Percentiles rank a stretch among this genome's conserved stretches.
phyloP scores from a whole-genome alignment of 768 basidiomycete species.

The Boletus eberwhitei region DNA sequence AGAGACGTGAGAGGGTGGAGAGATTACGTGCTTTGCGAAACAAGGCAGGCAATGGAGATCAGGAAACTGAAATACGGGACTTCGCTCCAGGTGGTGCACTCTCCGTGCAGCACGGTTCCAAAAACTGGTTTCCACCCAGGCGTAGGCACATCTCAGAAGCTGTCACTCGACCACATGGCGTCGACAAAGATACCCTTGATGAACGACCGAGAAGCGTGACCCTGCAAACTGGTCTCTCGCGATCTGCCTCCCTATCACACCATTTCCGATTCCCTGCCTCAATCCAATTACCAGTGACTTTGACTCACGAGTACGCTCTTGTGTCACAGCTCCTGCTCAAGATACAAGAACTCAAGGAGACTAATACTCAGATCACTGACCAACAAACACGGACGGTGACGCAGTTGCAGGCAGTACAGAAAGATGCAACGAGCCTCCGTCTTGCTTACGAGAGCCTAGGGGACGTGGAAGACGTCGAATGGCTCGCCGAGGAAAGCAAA shows the following conservation, averaged over 20 bases:
- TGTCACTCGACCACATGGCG: constrained; percentile 5
- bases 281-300: constrained; percentile 13
- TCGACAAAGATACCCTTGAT: constrained; percentile 9
- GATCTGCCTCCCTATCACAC: constrained; percentile 25
- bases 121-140: constrained; percentile 17
- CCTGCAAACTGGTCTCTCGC: constrained; percentile 19
- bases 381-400: constrained; percentile 61
- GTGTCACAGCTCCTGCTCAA: constrained; percentile 71
- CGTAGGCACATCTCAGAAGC: constrained; percentile 33
- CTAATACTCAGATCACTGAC: constrained; percentile 62
- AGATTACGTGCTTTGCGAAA: constrained; percentile 52
- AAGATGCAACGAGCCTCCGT: constrained; percentile 67
- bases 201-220: constrained; percentile 19
- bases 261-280: constrained; percentile 13
- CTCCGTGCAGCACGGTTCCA: constrained; percentile 22
- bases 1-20: constrained; percentile 42
- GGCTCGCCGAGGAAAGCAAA: constrained; percentile 44
- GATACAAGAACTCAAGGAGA: constrained; percentile 72
- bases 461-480: constrained; percentile 44
- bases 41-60: constrained; percentile 31
- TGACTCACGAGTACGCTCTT: constrained; percentile 45
- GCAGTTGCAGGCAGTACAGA: constrained; percentile 65
- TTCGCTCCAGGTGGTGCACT: constrained; percentile 60
- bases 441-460: constrained; percentile 67
- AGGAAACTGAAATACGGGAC: constrained; percentile 40